Base-by-base conservation (phyloP, 306 rosid genomes). In the Castanea mollissima region DNA sequence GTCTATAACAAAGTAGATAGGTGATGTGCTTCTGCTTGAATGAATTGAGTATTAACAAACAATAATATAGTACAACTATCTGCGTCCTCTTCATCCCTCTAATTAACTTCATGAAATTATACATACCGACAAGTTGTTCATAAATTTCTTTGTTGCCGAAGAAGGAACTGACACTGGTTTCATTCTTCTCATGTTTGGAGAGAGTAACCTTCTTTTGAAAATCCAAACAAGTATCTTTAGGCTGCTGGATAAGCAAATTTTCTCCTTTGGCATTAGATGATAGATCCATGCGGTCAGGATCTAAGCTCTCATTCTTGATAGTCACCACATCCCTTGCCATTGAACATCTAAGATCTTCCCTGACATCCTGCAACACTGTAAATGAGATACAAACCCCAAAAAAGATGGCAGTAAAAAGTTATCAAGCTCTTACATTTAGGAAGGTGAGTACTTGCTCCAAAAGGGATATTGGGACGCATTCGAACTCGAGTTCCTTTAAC, bases 141-240 rank as follows among this genome's bases (percentile, higher is more conserved):
- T 85, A 87, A 76, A 89, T 85, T 79, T 87, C 89, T n/a, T 85
- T 83, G 78, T 84, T 84, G 74, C 91, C 85, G 68, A 71, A 84
- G 84, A 82, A 78, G 78, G 80, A 80, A 84, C 75, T 80, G 31
- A 31, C 73, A 25, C 78, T 81, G 25, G 55, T 84, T 14, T 77
- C 86, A 74, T 90, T 86, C 81, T 84, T 76, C 80, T 90, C 91
- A 70, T 90, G 91, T 77, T 92, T 89, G 63, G 87, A 79, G 32
- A 90, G 86, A 74, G 97, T 94, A 79, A 91, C 69, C 85, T 94
- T 94, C 76, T 94, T 94, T 89, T 94, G 99, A 81, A 94, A 94
- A 92, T 94, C 97, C 54, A 94, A 84, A 60, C 89, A 74, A 35
- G 82, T 77, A 78, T 89, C 92, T 76, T 80, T 78, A 38, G 68